phyloP scores from a whole-genome alignment of 2,329 filamentous ascomycete species.

The Scorias spongiosa region DNA sequence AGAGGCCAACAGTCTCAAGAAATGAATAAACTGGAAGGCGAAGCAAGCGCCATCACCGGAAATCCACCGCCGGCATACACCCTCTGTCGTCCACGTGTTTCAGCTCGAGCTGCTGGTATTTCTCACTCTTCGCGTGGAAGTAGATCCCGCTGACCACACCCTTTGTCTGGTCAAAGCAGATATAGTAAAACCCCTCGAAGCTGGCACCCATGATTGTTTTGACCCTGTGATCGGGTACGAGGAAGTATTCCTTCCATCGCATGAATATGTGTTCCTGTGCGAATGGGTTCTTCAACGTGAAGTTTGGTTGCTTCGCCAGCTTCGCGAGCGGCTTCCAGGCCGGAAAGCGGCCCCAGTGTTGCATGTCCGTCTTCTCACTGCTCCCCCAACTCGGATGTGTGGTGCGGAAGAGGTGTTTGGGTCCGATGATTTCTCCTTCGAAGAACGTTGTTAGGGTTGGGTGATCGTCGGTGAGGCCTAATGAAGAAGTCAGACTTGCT shows the following conservation, averaged over 20 bases:
- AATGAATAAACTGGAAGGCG: too few species aligned
- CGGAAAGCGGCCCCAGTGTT: conserved; percentile 82
- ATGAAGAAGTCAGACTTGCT: neutral
- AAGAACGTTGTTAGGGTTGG: conserved; percentile 97
- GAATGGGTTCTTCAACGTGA: conserved; percentile 51
- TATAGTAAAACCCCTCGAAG: conserved; percentile 98
- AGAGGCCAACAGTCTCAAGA: too few species aligned
- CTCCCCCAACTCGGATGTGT: conserved; percentile 84
- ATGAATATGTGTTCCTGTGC: conserved; percentile 89
- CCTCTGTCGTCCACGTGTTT: conserved; percentile 75
- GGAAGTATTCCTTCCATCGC: conserved; percentile 97
- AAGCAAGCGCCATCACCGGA: conserved; percentile 42
- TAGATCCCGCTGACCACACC: conserved; percentile 88
- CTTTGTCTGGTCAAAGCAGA: conserved; percentile 87
- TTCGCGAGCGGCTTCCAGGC: conserved; percentile 66
- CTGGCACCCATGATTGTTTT: conserved; percentile 84
- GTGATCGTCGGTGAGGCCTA: conserved; percentile 86
- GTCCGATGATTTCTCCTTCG: conserved; percentile 92
- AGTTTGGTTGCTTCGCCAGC: conserved; percentile 44
- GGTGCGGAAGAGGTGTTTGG: conserved; percentile 87
- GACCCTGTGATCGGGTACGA: conserved; percentile 88
- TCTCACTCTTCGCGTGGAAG: conserved; percentile 95
- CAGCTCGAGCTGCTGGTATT: conserved; percentile 89
- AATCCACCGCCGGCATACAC: conserved; percentile 76
- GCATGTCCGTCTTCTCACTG: conserved; percentile 76